A percentile compares a stretch with the other conserved stretches of the same genome.
phyloP scores from a whole-genome alignment of 2,329 filamentous ascomycete genomes.

The Fusarium tuaranense region DNA sequence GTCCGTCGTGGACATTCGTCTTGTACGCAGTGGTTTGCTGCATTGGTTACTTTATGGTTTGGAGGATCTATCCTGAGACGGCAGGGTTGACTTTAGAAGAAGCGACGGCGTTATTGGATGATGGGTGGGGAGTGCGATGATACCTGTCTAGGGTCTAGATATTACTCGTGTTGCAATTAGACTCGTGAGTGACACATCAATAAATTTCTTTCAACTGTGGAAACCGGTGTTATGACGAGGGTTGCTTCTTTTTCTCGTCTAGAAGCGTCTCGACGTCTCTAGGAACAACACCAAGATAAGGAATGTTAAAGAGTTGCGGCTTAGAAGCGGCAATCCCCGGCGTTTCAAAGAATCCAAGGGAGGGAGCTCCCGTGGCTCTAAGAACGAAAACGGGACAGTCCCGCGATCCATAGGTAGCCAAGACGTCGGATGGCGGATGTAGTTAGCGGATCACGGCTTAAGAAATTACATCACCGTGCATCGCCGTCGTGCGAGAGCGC shows the following conservation, averaged over 20 bases:
- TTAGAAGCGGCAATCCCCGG: slow-evolving; percentile 37
- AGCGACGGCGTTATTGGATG: slow-evolving; percentile 75
- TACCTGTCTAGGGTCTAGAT: slow-evolving; percentile 6
- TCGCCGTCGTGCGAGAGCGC: slow-evolving; percentile 9
- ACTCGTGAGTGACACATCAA: slow-evolving; percentile 4
- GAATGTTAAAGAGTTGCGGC: slow-evolving; percentile 12
- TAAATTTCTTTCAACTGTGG: not conserved
- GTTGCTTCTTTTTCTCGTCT: slow-evolving; percentile 15
- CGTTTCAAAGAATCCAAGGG: not conserved
- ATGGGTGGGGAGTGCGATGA: slow-evolving; percentile 78
- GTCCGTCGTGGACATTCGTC: slow-evolving; percentile 81
- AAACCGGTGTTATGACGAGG: not conserved
- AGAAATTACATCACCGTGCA: slow-evolving; percentile 42
- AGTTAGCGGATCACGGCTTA: slow-evolving; percentile 29
- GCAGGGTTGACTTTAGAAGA: slow-evolving; percentile 85
- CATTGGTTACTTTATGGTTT: slow-evolving; percentile 75
- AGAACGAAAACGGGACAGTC: slow-evolving; percentile 1
- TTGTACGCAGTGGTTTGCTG: slow-evolving; percentile 81
- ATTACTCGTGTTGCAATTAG: not conserved
- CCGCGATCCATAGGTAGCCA: not conserved
- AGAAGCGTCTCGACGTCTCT: slow-evolving; percentile 23
- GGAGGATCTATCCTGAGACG: slow-evolving; percentile 87
- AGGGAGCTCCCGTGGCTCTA: not conserved
- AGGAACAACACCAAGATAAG: not conserved
- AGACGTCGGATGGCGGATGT: slow-evolving; percentile 9